Percentiles rank a stretch among this genome's conserved stretches.
Evolutionary conservation across 345 rosid genomes (phyloP).

Genomic region (Acer campestre): DNA sequence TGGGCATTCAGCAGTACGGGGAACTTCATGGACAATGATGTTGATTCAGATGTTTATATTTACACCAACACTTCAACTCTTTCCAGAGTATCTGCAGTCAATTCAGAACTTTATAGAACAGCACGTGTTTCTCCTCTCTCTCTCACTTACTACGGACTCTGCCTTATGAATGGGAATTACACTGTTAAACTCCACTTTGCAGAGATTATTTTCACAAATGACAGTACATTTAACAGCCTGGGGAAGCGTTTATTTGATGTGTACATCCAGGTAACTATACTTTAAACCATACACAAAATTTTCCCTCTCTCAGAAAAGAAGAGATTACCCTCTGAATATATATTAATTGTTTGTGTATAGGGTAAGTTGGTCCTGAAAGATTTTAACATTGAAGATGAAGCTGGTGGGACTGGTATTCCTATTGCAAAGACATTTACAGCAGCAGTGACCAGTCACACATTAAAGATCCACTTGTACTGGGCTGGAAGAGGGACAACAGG

Average conservation of each 20-base stretch:
- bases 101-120: conserved; percentile 50
- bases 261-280: conserved; percentile 65
- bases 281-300: background rate
- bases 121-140: conserved; percentile 79
- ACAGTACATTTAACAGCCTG: conserved; percentile 50
- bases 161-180: conserved; percentile 78
- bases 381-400: conserved; percentile 63
- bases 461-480: conserved; percentile 75
- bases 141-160: conserved; percentile 80
- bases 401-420: conserved; percentile 58
- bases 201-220: conserved; percentile 67
- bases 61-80: conserved; percentile 55
- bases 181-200: conserved; percentile 82
- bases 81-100: conserved; percentile 40
- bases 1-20: conserved; percentile 96
- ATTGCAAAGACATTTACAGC: conserved; percentile 37
- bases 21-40: conserved; percentile 77
- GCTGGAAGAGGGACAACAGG: conserved; percentile 80
- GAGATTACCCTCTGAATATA: background rate
- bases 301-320: background rate
- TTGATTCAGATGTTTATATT: conserved; percentile 57
- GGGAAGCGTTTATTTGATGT: conserved; percentile 81
- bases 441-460: conserved; percentile 36
- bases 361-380: conserved; percentile 53
- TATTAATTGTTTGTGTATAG: conserved; percentile 30